A percentile compares a stretch with the other conserved stretches of the same genome.
Evolutionary conservation across 2,329 filamentous ascomycete species (phyloP).

Genomic region (Apiospora aurea): DNA sequence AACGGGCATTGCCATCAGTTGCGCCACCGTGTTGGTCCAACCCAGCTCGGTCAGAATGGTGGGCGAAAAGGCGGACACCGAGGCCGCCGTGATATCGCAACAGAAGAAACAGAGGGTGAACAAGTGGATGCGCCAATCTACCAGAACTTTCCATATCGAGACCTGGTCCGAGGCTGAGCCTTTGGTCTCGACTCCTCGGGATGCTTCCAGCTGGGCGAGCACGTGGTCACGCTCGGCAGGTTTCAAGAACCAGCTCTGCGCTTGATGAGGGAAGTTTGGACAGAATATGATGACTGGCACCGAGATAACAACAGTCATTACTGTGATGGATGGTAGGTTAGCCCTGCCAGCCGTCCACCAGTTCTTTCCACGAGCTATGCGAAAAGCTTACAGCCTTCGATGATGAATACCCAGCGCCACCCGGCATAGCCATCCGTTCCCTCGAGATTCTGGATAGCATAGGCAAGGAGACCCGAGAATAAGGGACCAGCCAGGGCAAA

Average conservation of each 20-base stretch:
- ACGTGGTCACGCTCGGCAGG: conserved; percentile 36
- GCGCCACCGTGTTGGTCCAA: conserved; percentile 35
- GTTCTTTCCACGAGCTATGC: background rate
- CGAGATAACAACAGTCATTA: conserved; percentile 35
- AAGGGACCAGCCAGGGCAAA: conserved; percentile 47
- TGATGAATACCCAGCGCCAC: conserved; percentile 57
- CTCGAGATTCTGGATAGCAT: conserved; percentile 48
- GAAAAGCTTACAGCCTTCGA: conserved; percentile 34
- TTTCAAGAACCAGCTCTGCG: conserved; percentile 39
- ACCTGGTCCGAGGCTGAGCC: conserved; percentile 36
- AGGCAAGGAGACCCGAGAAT: conserved; percentile 51
- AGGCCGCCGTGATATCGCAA: conserved; percentile 39
- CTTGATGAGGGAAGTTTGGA: conserved; percentile 39
- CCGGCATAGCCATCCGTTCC: conserved; percentile 47
- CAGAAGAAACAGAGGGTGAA: conserved; percentile 42
- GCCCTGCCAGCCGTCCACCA: background rate
- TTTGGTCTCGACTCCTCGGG: conserved; percentile 35
- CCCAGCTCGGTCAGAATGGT: conserved; percentile 39
- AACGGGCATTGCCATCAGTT: conserved; percentile 41
- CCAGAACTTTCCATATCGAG: conserved; percentile 36
- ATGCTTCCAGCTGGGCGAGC: conserved; percentile 33
- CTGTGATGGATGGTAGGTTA: conserved; percentile 8
- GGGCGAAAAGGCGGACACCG: conserved; percentile 37
- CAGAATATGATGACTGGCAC: conserved; percentile 34
- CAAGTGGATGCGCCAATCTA: conserved; percentile 41